Conservation (phyloP, 768 basidiomycete species). For the Russula griseocarnosa region DNA sequence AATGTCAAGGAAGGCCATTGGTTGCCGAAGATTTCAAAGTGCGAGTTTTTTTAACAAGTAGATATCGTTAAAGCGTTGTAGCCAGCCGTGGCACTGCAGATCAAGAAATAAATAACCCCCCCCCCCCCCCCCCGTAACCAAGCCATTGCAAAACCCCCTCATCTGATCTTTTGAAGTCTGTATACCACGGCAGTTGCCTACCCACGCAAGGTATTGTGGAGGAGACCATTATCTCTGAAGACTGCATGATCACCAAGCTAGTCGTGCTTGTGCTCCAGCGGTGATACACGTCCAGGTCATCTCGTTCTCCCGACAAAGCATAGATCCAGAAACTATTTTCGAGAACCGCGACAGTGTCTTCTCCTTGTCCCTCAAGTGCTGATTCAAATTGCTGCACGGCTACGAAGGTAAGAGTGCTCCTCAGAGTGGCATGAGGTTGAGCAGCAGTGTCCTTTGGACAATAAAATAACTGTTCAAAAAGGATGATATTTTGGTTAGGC, state of each 20-base stretch:
- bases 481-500: no score
- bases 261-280: conserved; percentile 36
- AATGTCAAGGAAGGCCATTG: no score
- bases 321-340: conserved; percentile 44
- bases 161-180: background rate
- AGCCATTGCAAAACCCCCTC: background rate
- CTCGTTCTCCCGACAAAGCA: conserved; percentile 36
- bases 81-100: no score
- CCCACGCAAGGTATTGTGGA: background rate
- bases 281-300: conserved; percentile 43
- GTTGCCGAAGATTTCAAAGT: no score
- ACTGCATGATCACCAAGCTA: conserved; percentile 33
- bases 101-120: no score
- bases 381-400: background rate
- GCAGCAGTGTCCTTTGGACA: background rate
- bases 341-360: conserved; percentile 28
- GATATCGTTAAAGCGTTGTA: no score
- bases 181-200: background rate
- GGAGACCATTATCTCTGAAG: background rate
- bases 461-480: conserved; percentile 11
- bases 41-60: no score
- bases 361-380: background rate
- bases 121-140: no score
- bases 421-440: background rate
- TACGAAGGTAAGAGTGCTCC: conserved; percentile 12